A percentile compares a stretch with the other conserved stretches of the same genome.
Conservation (phyloP, 768 basidiomycete species). For the Lentinula raphanica region DNA sequence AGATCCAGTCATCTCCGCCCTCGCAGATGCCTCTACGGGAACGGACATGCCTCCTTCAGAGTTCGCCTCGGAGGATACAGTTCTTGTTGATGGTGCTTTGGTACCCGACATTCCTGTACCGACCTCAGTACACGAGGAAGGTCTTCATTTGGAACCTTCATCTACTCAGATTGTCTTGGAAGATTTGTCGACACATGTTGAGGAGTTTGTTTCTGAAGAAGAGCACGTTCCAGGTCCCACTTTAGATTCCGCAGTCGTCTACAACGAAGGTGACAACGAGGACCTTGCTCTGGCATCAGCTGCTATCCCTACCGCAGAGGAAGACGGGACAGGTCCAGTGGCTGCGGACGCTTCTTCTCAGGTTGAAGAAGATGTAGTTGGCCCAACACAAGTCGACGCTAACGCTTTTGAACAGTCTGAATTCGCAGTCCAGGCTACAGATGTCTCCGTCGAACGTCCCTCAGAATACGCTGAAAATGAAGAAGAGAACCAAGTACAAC, state of each 20-base stretch:
- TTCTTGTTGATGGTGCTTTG: not conserved
- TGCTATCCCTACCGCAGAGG: not conserved
- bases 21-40: not conserved
- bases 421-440: not conserved
- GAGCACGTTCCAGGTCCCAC: conserved; percentile 10
- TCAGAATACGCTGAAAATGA: conserved; percentile 9
- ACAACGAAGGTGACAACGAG: conserved; percentile 9
- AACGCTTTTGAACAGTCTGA: not conserved
- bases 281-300: not conserved
- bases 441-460: conserved; percentile 8
- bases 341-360: not conserved
- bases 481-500: not conserved
- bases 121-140: not conserved
- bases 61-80: not conserved
- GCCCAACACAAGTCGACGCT: not conserved
- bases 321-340: not conserved
- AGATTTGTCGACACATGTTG: not conserved
- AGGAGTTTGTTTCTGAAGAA: conserved; percentile 15
- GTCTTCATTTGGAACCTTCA: not conserved
- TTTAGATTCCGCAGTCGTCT: conserved; percentile 7
- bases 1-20: not conserved
- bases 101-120: not conserved
- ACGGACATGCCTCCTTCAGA: not conserved
- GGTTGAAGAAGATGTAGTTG: not conserved
- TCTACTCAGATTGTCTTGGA: not conserved